These are phyloP conservation scores for Penicillium occitanis DNA, from an alignment of 2,329 filamentous ascomycete species.

Conservation along the genomic window DNA sequence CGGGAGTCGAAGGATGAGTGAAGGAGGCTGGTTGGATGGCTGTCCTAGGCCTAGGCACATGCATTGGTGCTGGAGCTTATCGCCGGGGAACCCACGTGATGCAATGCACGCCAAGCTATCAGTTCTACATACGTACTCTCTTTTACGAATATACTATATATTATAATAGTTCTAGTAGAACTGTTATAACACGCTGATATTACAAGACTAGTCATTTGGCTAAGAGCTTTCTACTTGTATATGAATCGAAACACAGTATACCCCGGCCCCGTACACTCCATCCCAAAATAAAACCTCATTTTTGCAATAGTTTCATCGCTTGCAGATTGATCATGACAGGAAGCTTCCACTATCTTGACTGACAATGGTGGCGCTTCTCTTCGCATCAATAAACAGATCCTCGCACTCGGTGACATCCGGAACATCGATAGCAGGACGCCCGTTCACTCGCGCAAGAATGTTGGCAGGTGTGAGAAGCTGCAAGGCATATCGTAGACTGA, in stretches of 20 bases:
- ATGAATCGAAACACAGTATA: constrained; percentile 7
- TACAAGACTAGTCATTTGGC: constrained; percentile 4
- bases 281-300: constrained; percentile 8
- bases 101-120: constrained; percentile 6
- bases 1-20: neutral
- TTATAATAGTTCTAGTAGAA: neutral
- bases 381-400: constrained; percentile 79
- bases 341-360: constrained; percentile 64
- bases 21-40: constrained; percentile 6
- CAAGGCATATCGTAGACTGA: constrained; percentile 88
- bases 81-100: constrained; percentile 15
- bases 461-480: constrained; percentile 87
- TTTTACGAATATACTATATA: neutral
- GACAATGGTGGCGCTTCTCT: constrained; percentile 71
- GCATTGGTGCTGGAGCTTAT: constrained; percentile 14
- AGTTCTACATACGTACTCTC: neutral
- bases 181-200: constrained; percentile 10
- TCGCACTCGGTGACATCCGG: constrained; percentile 78
- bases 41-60: constrained; percentile 14
- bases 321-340: constrained; percentile 53
- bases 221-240: constrained; percentile 13
- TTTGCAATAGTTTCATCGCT: neutral
- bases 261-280: constrained; percentile 15
- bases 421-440: constrained; percentile 69
- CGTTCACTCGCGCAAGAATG: constrained; percentile 84